phyloP scores from a whole-genome alignment of 306 rosid genomes.

The Styphnolobium japonicum region DNA sequence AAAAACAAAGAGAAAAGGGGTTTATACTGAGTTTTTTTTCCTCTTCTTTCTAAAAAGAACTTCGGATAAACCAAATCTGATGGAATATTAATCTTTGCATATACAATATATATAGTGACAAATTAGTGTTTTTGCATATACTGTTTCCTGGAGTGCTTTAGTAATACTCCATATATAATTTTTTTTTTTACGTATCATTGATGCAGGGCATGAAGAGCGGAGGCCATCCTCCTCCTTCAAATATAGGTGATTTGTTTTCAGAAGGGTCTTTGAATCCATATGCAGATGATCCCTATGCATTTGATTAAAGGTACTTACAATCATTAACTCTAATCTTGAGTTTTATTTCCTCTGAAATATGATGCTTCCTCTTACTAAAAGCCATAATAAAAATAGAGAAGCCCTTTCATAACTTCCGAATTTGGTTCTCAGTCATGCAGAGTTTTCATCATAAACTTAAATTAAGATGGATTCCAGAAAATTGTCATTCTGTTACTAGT shows the following conservation, averaged over 20 bases:
- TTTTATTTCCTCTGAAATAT: constrained; percentile 10
- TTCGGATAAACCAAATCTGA: neutral
- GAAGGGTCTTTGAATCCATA: constrained; percentile 98
- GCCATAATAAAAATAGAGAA: neutral
- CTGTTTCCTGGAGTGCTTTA: neutral
- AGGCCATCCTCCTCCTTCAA: constrained; percentile 61
- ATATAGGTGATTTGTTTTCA: constrained; percentile 87
- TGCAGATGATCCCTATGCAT: constrained; percentile 95
- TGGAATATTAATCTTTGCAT: neutral
- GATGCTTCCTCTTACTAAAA: constrained; percentile 9
- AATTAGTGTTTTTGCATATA: constrained; percentile 1
- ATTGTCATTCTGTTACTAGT: neutral
- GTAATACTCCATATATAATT: neutral
- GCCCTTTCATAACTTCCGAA: neutral
- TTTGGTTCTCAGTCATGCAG: neutral
- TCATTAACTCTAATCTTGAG: neutral
- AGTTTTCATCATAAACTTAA: neutral
- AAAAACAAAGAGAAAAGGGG: neutral
- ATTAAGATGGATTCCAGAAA: neutral
- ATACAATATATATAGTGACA: constrained; percentile 1
- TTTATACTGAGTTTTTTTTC: neutral
- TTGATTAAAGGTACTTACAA: constrained; percentile 75
- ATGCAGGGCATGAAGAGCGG: constrained; percentile 57
- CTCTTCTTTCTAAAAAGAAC: neutral
- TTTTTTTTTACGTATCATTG: neutral